phyloP scores from a whole-genome alignment of 2,329 filamentous ascomycete species.

The Penicillium paneum region DNA sequence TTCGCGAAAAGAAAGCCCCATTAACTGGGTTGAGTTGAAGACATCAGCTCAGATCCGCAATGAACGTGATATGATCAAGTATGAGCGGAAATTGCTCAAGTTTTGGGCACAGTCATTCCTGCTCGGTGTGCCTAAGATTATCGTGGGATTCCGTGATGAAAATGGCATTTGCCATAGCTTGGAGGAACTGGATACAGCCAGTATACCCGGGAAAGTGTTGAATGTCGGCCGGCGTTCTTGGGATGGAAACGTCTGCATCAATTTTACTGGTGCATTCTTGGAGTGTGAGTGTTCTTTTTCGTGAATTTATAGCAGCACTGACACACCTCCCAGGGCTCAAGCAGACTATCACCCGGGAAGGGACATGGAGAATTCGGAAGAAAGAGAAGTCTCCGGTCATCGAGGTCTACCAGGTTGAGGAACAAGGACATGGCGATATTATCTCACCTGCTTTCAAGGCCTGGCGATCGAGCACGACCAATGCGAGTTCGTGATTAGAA shows the following conservation, averaged over 20 bases:
- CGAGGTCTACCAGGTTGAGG: constrained; percentile 70
- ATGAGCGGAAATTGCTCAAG: constrained; percentile 86
- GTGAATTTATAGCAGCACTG: not conserved
- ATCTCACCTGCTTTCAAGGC: constrained; percentile 73
- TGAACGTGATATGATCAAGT: constrained; percentile 67
- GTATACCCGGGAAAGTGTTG: constrained; percentile 73
- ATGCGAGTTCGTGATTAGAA: constrained; percentile 3
- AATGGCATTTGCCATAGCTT: constrained; percentile 68
- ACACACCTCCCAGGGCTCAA: constrained; percentile 53
- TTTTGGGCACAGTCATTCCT: constrained; percentile 98
- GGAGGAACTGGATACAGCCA: constrained; percentile 75
- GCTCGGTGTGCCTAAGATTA: constrained; percentile 84
- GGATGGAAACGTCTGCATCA: constrained; percentile 93
- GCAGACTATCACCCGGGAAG: constrained; percentile 60
- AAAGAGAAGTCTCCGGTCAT: constrained; percentile 61
- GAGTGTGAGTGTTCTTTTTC: constrained; percentile 58
- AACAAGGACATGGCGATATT: constrained; percentile 71
- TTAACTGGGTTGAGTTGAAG: constrained; percentile 94
- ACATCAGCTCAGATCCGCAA: constrained; percentile 72
- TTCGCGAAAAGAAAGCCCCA: constrained; percentile 58
- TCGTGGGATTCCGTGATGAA: constrained; percentile 79
- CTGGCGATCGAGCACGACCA: constrained; percentile 52
- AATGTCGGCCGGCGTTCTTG: constrained; percentile 65
- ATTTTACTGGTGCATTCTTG: constrained; percentile 76
- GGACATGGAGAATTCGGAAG: constrained; percentile 77